Evolutionary conservation across 2,329 filamentous ascomycete species (phyloP).

Genomic region (Hirsutella thompsonii): DNA sequence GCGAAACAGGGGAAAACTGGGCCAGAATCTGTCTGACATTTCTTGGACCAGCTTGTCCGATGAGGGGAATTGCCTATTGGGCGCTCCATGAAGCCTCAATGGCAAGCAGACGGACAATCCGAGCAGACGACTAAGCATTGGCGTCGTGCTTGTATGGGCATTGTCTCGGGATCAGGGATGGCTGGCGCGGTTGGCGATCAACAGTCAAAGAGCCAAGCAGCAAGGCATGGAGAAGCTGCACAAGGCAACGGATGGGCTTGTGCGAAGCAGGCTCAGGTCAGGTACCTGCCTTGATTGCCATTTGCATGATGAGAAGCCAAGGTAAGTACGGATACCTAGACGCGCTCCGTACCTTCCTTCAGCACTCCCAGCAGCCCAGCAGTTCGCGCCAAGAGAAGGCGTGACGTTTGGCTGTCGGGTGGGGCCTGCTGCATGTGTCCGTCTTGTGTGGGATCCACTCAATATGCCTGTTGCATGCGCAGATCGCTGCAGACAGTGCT

Average conservation of each 20-base stretch:
- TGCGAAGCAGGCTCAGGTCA: too few species aligned
- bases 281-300: too few species aligned
- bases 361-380: neutral
- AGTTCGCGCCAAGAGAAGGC: neutral
- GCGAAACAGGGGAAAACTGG: neutral
- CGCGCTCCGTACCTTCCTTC: neutral
- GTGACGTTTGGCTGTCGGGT: constrained; percentile 5
- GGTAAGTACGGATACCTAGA: neutral
- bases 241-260: too few species aligned
- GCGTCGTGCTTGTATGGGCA: too few species aligned
- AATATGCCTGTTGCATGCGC: neutral
- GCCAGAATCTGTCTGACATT: neutral
- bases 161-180: too few species aligned
- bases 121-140: too few species aligned
- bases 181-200: too few species aligned
- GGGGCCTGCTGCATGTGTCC: neutral
- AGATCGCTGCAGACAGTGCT: neutral
- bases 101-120: too few species aligned
- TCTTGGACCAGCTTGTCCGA: neutral
- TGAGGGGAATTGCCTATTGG: neutral
- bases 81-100: neutral
- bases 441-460: neutral
- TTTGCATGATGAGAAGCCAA: neutral
- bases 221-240: too few species aligned
- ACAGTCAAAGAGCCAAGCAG: too few species aligned